phyloP scores from a whole-genome alignment of 2,329 filamentous ascomycete genomes.

The Alternaria ethzedia region DNA sequence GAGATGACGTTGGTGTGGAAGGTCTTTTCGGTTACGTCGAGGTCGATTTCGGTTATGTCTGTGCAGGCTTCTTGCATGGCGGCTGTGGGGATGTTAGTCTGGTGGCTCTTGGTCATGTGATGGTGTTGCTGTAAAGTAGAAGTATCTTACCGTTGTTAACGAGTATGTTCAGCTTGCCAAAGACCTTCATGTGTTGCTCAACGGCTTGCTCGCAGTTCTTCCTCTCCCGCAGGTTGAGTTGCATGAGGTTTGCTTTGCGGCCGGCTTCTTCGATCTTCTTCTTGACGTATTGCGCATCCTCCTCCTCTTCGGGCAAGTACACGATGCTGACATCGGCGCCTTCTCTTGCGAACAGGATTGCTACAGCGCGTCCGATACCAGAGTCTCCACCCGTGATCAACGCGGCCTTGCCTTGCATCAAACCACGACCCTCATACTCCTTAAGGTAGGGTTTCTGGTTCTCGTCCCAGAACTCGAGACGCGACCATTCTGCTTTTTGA shows the following conservation, averaged over 20 bases:
- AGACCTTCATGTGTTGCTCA: constrained; percentile 65
- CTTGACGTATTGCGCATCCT: constrained; percentile 76
- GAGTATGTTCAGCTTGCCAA: constrained; percentile 71
- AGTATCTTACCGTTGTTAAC: constrained; percentile 29
- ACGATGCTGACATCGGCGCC: constrained; percentile 74
- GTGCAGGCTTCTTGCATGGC: constrained; percentile 62
- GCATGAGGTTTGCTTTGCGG: constrained; percentile 52
- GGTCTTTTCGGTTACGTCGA: constrained; percentile 61
- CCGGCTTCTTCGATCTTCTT: constrained; percentile 69
- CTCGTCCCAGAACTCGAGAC: constrained; percentile 29
- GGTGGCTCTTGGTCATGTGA: too few relatives aligned
- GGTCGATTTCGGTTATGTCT: constrained; percentile 61
- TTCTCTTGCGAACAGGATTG: constrained; percentile 78
- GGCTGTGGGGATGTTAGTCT: too few relatives aligned
- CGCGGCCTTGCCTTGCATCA: constrained; percentile 36
- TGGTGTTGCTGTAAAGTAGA: too few relatives aligned
- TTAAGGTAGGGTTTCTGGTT: constrained; percentile 28
- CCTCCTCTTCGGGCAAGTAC: constrained; percentile 75
- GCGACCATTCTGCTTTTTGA: constrained; percentile 26
- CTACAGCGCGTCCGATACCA: constrained; percentile 76
- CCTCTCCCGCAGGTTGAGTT: constrained; percentile 65
- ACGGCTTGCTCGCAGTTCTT: constrained; percentile 72
- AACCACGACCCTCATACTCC: constrained; percentile 27
- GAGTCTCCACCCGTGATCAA: constrained; percentile 81
- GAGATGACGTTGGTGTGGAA: constrained; percentile 79